Conservation (phyloP, 2,329 filamentous ascomycete species). For the Fusarium equiseti region DNA sequence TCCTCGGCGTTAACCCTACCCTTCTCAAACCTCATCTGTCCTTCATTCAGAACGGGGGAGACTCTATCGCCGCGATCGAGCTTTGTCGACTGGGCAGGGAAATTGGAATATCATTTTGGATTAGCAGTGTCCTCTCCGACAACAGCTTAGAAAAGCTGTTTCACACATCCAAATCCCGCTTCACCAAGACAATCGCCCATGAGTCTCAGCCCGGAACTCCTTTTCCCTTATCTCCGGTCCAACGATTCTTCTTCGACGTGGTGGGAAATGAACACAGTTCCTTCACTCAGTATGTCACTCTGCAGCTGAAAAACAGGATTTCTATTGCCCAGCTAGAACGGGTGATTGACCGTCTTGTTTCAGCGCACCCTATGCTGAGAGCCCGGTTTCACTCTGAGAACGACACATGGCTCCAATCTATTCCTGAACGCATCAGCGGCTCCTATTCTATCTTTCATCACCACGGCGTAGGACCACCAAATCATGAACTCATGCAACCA, state of each 20-base stretch:
- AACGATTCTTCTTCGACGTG: background rate
- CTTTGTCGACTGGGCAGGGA: background rate
- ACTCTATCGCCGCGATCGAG: background rate
- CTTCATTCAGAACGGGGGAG: background rate
- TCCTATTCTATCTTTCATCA: background rate
- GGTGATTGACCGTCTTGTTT: background rate
- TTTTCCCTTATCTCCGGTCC: background rate
- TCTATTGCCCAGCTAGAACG: background rate
- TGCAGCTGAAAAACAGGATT: background rate
- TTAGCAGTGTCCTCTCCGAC: background rate
- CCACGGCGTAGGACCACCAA: too few species aligned
- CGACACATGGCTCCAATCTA: background rate
- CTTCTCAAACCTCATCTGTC: background rate
- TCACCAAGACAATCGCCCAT: background rate
- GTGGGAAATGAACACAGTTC: background rate
- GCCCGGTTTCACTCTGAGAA: background rate
- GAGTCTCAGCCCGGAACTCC: background rate
- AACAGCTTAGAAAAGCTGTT: background rate
- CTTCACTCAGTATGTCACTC: background rate
- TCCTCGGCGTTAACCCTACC: background rate
- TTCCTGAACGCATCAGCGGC: background rate
- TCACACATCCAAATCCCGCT: background rate
- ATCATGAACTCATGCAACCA: too few species aligned
- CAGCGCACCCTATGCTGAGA: background rate
- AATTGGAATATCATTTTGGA: background rate